Evolutionary conservation across 2,329 filamentous ascomycete species (phyloP).

Genomic region (Ceratocystis smalleyi): DNA sequence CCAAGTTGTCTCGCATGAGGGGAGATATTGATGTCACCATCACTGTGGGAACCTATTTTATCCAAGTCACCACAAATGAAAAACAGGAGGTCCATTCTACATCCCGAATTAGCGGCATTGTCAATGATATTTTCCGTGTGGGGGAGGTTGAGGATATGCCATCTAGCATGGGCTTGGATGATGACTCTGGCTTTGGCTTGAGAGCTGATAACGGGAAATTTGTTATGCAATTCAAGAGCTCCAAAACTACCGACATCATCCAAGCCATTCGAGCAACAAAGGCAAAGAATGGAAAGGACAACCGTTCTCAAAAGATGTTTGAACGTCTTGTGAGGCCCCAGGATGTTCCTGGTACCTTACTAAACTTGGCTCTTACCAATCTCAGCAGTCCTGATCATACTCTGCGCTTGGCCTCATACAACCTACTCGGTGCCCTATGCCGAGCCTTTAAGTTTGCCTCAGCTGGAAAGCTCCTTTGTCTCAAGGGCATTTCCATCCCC

Average conservation of each 20-base stretch:
- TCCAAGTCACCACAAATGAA: constrained; percentile 53
- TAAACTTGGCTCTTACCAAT: constrained; percentile 53
- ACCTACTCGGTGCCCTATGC: constrained; percentile 50
- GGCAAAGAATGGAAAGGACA: constrained; percentile 48
- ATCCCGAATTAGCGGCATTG: constrained; percentile 43
- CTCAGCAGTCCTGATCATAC: constrained; percentile 45
- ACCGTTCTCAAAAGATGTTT: constrained; percentile 42
- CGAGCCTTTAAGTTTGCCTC: constrained; percentile 52
- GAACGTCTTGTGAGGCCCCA: constrained; percentile 53
- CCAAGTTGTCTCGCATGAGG: constrained; percentile 49
- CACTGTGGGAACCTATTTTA: constrained; percentile 53
- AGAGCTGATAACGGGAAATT: constrained; percentile 54
- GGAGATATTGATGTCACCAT: constrained; percentile 56
- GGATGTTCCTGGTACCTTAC: constrained; percentile 52
- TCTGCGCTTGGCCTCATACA: constrained; percentile 50
- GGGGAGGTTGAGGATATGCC: constrained; percentile 53
- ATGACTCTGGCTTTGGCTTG: constrained; percentile 51
- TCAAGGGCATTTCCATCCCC: constrained; percentile 49
- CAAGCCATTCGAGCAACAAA: constrained; percentile 49
- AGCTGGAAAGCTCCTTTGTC: constrained; percentile 44
- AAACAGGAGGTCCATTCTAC: constrained; percentile 53
- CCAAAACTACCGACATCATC: constrained; percentile 47
- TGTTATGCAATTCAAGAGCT: constrained; percentile 56
- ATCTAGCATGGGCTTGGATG: constrained; percentile 47
- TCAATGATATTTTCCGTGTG: constrained; percentile 56